A percentile compares a stretch with the other conserved stretches of the same genome.
phyloP scores from a whole-genome alignment of 371 early-diverging fungal genomes.

The Mucor piriformis region DNA sequence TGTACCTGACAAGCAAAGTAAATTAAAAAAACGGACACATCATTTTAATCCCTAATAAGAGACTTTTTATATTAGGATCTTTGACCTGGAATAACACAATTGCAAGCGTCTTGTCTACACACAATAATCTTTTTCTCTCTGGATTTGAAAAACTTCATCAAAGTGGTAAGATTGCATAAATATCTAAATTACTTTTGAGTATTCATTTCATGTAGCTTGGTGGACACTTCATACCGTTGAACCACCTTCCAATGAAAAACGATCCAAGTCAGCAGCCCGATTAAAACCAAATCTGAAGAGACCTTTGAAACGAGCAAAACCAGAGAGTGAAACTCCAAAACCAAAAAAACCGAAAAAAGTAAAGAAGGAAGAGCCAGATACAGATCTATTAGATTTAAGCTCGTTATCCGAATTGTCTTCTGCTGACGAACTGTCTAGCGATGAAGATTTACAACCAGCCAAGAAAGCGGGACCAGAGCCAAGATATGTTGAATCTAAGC shows the following conservation, averaged over 20 bases:
- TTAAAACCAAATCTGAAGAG: conserved; percentile 38
- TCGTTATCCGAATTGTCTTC: conserved; percentile 46
- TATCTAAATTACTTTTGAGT: too few relatives aligned
- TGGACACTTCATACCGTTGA: conserved; percentile 59
- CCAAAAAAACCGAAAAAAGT: conserved; percentile 15
- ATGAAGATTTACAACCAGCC: conserved; percentile 6
- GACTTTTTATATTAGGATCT: conserved; percentile 38
- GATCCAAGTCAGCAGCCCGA: conserved; percentile 27
- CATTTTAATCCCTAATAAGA: too few relatives aligned
- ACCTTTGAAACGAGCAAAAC: conserved; percentile 24
- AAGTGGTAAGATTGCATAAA: conserved; percentile 33
- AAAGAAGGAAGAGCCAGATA: conserved; percentile 5
- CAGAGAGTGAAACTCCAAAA: not conserved
- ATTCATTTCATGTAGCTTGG: conserved; percentile 66
- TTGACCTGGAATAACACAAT: conserved; percentile 79
- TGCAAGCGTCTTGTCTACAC: conserved; percentile 81
- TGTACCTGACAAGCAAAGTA: conserved; percentile 67
- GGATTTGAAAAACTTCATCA: conserved; percentile 70
- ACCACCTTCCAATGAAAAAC: conserved; percentile 45
- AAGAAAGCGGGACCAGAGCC: not conserved
- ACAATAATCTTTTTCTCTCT: conserved; percentile 73
- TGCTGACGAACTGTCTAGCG: conserved; percentile 27
- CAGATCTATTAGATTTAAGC: conserved; percentile 31
- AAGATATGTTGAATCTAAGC: not conserved
- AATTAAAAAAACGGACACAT: too few relatives aligned